Percentiles rank a stretch among this genome's conserved stretches.
Conservation (phyloP, 257 asterid genomes). For the Handroanthus guayacan region DNA sequence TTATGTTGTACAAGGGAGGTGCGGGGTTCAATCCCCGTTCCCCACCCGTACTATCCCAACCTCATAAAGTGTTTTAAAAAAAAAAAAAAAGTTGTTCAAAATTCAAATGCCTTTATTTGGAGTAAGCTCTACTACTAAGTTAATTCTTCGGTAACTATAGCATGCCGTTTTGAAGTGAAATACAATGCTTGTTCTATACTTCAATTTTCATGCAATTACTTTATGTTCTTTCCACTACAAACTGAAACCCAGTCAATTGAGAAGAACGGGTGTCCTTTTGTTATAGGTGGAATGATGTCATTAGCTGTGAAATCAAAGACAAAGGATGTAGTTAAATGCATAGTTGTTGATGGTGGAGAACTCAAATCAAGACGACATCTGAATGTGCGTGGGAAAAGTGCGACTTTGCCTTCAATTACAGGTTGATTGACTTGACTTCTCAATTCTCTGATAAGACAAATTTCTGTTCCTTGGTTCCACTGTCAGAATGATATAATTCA, state of each 20-base stretch:
- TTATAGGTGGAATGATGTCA: slow-evolving; percentile 97
- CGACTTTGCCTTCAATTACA: slow-evolving; percentile 96
- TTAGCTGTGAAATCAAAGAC: slow-evolving; percentile 87
- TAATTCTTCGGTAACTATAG: slow-evolving; percentile 7
- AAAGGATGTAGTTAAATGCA: slow-evolving; percentile 69
- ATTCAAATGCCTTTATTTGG: neutral
- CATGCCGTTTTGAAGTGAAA: slow-evolving; percentile 1
- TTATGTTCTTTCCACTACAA: slow-evolving; percentile 18
- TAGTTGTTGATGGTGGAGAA: slow-evolving; percentile 95
- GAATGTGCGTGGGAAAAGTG: slow-evolving; percentile 98
- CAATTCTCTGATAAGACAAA: slow-evolving; percentile 17
- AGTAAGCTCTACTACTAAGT: slow-evolving; percentile 5
- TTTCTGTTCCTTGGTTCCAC: slow-evolving; percentile 25
- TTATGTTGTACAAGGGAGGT: slow-evolving; percentile 2
- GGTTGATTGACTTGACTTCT: slow-evolving; percentile 50
- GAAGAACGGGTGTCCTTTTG: slow-evolving; percentile 30
- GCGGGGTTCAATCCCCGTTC: no score
- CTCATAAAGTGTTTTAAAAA: no score
- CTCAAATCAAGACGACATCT: slow-evolving; percentile 94
- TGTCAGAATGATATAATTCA: slow-evolving; percentile 2
- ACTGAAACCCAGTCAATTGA: slow-evolving; percentile 16
- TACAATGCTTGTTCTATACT: slow-evolving; percentile 17
- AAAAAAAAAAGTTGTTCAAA: neutral
- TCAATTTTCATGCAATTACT: neutral
- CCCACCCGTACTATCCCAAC: no score